A percentile compares a stretch with the other conserved stretches of the same genome.
These are phyloP conservation scores for Eucalyptus regnans DNA, from an alignment of 345 rosid species.

Conservation along the genomic window DNA sequence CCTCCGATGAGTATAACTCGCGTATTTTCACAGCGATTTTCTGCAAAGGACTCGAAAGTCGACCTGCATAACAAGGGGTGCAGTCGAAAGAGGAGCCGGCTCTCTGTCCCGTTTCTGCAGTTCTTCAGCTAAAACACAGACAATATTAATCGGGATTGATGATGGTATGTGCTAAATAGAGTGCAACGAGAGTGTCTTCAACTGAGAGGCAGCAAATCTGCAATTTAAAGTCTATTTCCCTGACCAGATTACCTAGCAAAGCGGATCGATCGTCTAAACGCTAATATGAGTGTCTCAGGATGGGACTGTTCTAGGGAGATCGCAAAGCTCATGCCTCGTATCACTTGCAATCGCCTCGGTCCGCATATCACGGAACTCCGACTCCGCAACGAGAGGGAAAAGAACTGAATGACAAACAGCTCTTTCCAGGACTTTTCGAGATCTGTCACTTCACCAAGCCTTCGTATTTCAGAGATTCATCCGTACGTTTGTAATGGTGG, in stretches of 20 bases:
- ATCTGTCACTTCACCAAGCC: background rate
- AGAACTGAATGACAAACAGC: background rate
- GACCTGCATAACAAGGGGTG: background rate
- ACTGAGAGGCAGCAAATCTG: background rate
- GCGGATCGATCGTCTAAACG: background rate
- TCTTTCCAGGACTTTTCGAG: background rate
- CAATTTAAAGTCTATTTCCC: background rate
- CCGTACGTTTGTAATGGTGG: background rate
- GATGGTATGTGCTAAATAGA: background rate
- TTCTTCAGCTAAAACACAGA: background rate
- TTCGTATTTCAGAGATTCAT: background rate
- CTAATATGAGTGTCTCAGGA: background rate
- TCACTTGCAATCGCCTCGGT: background rate
- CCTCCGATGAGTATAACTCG: background rate
- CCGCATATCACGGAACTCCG: rapidly evolving
- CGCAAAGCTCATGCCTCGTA: background rate
- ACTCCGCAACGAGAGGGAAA: background rate
- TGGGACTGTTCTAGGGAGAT: background rate
- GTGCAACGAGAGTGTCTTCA: background rate
- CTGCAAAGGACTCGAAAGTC: background rate
- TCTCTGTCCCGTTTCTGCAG: background rate
- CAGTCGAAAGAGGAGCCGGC: background rate
- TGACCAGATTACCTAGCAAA: background rate
- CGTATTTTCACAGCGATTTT: background rate
- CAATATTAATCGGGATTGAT: background rate